Evolutionary conservation across 2,329 filamentous ascomycete genomes (phyloP).

Genomic region (Colletotrichum acutatum): DNA sequence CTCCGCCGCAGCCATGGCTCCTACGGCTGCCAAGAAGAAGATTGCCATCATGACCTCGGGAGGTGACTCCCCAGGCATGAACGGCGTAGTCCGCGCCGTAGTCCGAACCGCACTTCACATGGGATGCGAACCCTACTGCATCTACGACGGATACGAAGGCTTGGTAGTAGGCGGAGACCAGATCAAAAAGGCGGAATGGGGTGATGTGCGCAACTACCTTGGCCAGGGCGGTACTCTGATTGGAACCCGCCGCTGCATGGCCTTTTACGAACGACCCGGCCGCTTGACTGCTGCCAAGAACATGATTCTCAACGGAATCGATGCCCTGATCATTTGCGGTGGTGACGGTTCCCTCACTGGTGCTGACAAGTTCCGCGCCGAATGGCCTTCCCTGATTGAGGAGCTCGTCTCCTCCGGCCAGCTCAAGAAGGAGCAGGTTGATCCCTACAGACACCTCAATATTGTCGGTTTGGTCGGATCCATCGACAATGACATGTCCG

Average conservation of each 20-base stretch:
- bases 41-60: slow-evolving; percentile 96
- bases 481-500: slow-evolving; percentile 98
- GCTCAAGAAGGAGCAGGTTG: slow-evolving; percentile 75
- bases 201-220: slow-evolving; percentile 93
- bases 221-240: slow-evolving; percentile 96
- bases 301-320: slow-evolving; percentile 91
- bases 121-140: slow-evolving; percentile 81
- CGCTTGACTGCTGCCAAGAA: slow-evolving; percentile 91
- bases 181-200: slow-evolving; percentile 90
- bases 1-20: slow-evolving; percentile 48
- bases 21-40: slow-evolving; percentile 65
- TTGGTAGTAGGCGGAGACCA: slow-evolving; percentile 89
- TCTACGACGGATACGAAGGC: slow-evolving; percentile 97
- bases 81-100: slow-evolving; percentile 87
- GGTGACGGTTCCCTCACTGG: slow-evolving; percentile 97
- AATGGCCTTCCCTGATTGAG: slow-evolving; percentile 89
- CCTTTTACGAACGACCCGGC: slow-evolving; percentile 89
- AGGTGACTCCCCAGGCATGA: slow-evolving; percentile 96
- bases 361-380: slow-evolving; percentile 89
- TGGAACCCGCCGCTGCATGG: slow-evolving; percentile 92
- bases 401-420: slow-evolving; percentile 83
- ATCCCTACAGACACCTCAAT: slow-evolving; percentile 87
- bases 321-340: slow-evolving; percentile 95
- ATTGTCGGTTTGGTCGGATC: slow-evolving; percentile 96
- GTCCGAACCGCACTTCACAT: slow-evolving; percentile 91